Evolutionary conservation across 2,329 filamentous ascomycete genomes (phyloP).

Genomic region (Aspergillus oerlinghausenensis): DNA sequence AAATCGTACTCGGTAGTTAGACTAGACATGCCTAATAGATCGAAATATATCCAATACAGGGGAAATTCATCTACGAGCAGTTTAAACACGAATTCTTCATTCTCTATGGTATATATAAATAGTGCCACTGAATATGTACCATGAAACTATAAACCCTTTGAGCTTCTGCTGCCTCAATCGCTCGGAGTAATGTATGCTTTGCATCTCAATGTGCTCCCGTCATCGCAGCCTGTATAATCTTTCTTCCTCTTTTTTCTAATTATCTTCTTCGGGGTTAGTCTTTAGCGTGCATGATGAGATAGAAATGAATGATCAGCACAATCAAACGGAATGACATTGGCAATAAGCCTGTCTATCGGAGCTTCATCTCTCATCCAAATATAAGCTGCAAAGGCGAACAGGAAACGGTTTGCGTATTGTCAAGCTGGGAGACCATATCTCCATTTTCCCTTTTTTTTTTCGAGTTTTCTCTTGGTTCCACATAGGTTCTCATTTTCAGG

Average conservation of each 20-base stretch:
- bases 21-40: background rate
- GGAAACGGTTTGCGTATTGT: background rate
- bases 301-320: background rate
- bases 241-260: background rate
- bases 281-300: background rate
- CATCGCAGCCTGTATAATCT: background rate
- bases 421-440: background rate
- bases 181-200: background rate
- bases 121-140: background rate
- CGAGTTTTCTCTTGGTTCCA: background rate
- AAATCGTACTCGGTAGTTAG: background rate
- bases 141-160: background rate
- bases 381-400: background rate
- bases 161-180: background rate
- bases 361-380: background rate
- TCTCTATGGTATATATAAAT: background rate
- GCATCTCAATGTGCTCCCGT: background rate
- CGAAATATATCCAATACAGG: background rate
- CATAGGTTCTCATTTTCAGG: background rate
- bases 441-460: background rate
- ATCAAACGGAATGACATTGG: background rate
- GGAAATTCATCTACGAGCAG: background rate
- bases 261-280: no score
- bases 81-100: background rate
- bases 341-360: background rate